phyloP scores from a whole-genome alignment of 768 basidiomycete genomes.

The Calocybe gangraenosa region DNA sequence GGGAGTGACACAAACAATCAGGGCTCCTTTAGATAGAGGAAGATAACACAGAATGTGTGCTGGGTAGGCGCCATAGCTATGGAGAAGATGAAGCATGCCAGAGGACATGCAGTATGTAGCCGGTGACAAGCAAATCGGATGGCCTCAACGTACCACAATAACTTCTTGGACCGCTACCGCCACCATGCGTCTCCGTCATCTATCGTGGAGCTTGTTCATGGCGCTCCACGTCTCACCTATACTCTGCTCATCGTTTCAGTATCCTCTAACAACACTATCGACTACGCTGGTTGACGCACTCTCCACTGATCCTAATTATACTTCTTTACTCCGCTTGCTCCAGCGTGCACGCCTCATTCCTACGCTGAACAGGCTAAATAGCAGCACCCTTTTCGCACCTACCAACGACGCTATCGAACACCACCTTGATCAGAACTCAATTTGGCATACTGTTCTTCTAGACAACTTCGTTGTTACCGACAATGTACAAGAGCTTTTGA shows the following conservation, averaged over 20 bases:
- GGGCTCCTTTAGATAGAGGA: constrained; percentile 45
- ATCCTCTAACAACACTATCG: constrained; percentile 28
- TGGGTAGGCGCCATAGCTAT: constrained; percentile 45
- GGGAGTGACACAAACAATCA: constrained; percentile 48
- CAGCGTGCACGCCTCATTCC: constrained; percentile 88
- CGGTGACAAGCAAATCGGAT: not conserved
- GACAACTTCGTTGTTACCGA: constrained; percentile 45
- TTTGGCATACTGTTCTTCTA: constrained; percentile 37
- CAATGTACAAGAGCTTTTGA: constrained; percentile 78
- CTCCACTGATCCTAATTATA: constrained; percentile 69
- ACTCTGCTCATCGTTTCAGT: constrained; percentile 27
- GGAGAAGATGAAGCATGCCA: constrained; percentile 37
- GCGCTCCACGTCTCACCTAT: constrained; percentile 25
- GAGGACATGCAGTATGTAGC: not conserved
- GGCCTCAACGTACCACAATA: not conserved
- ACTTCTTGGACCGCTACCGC: constrained; percentile 1
- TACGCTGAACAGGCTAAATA: constrained; percentile 82
- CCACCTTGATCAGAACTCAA: constrained; percentile 29
- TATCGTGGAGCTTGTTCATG: constrained; percentile 21
- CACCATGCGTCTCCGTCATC: constrained; percentile 15
- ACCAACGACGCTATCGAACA: constrained; percentile 85
- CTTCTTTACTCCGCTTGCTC: constrained; percentile 68
- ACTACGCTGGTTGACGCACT: constrained; percentile 79
- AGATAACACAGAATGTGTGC: constrained; percentile 53
- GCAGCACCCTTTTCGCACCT: constrained; percentile 88